These are phyloP conservation scores for Fistulinella cinereoalba DNA, from an alignment of 1,284 basidiomycete genomes.

Conservation along the genomic window DNA sequence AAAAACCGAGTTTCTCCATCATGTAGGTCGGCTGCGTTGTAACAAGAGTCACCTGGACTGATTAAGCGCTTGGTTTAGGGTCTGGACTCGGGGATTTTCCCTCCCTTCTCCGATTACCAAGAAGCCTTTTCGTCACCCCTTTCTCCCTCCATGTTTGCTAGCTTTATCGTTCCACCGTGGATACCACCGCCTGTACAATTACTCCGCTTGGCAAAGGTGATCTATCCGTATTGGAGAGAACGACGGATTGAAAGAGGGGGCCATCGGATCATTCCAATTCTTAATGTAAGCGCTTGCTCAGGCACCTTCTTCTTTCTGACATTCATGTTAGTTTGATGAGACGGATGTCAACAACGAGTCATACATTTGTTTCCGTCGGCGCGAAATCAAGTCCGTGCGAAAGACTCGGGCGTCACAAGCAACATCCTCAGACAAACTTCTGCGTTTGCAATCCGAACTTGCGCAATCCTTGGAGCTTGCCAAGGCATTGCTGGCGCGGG, in stretches of 20 bases:
- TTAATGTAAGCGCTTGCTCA: conserved; percentile 60
- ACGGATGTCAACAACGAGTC: conserved; percentile 89
- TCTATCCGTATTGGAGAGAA: conserved; percentile 84
- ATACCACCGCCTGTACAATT: conserved; percentile 58
- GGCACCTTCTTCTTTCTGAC: conserved; percentile 2
- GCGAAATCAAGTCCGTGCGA: conserved; percentile 91
- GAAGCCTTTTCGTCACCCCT: conserved; percentile 62
- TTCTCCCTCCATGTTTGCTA: conserved; percentile 57
- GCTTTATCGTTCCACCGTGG: conserved; percentile 58
- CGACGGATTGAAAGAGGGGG: conserved; percentile 73
- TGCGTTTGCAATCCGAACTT: conserved; percentile 79
- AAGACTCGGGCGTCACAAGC: conserved; percentile 93
- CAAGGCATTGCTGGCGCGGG: conserved; percentile 66
- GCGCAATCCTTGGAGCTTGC: conserved; percentile 72
- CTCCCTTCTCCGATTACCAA: conserved; percentile 79
- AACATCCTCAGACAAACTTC: conserved; percentile 84
- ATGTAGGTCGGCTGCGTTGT: too few relatives aligned
- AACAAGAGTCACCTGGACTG: too few relatives aligned
- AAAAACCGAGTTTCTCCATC: conserved; percentile 88
- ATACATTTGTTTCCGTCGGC: conserved; percentile 96
- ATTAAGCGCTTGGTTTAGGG: conserved; percentile 44
- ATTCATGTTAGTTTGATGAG: conserved; percentile 73
- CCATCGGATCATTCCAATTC: conserved; percentile 72
- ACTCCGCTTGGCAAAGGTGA: conserved; percentile 58
- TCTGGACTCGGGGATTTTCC: conserved; percentile 64